phyloP scores from a whole-genome alignment of 1,139 yeast species.

The Blastobotrys aristatus region DNA sequence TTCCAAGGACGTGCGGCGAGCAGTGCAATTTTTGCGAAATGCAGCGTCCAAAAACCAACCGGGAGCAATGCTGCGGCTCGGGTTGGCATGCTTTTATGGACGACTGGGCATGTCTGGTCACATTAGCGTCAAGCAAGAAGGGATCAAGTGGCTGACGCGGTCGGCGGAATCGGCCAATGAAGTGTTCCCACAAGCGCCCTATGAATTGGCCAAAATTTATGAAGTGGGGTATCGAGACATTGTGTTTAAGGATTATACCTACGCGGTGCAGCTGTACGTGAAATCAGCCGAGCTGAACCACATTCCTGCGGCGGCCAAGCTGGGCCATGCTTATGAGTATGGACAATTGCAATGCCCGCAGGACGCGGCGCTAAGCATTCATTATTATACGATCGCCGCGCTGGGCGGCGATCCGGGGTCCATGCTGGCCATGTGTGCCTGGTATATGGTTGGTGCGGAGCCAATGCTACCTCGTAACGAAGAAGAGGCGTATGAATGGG shows the following conservation, averaged over 20 bases:
- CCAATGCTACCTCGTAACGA: slow-evolving; percentile 76
- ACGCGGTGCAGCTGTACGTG: slow-evolving; percentile 81
- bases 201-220: slow-evolving; percentile 81
- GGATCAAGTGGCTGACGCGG: slow-evolving; percentile 88
- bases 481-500: slow-evolving; percentile 92
- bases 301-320: slow-evolving; percentile 67
- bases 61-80: slow-evolving; percentile 91
- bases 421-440: slow-evolving; percentile 92
- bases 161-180: slow-evolving; percentile 83
- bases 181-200: slow-evolving; percentile 86
- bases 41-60: slow-evolving; percentile 93
- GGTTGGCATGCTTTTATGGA: slow-evolving; percentile 77
- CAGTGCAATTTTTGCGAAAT: slow-evolving; percentile 74
- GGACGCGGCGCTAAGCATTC: slow-evolving; percentile 81
- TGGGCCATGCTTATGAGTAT: slow-evolving; percentile 80
- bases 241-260: slow-evolving; percentile 73
- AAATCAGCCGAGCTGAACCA: slow-evolving; percentile 90
- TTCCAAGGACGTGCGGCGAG: slow-evolving; percentile 80
- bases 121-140: slow-evolving; percentile 69
- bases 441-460: slow-evolving; percentile 91
- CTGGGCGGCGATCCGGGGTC: slow-evolving; percentile 81
- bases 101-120: slow-evolving; percentile 75
- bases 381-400: slow-evolving; percentile 90
- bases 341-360: slow-evolving; percentile 74
- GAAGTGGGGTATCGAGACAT: slow-evolving; percentile 83